A percentile compares a stretch with the other conserved stretches of the same genome.
phyloP scores from a whole-genome alignment of 108 stramenopile genomes.

The Fragilaria radians region DNA sequence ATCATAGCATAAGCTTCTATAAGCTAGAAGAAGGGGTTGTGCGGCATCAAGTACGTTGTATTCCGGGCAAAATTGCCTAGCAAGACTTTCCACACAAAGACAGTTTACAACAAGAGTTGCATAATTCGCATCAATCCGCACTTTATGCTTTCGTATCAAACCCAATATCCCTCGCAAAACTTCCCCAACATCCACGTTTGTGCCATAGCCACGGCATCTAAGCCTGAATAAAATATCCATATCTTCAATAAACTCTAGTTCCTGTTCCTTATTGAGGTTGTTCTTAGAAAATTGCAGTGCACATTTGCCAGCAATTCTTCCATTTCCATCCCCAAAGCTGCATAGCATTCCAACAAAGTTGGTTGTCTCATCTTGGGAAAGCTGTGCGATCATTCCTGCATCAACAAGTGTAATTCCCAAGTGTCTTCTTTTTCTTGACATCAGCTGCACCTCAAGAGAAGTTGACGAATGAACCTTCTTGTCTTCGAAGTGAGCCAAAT shows the following conservation, averaged over 20 bases:
- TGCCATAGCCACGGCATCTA: conserved; percentile 68
- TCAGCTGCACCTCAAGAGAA: background rate
- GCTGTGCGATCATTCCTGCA: conserved; percentile 85
- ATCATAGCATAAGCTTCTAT: conserved; percentile 18
- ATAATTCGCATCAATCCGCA: conserved; percentile 76
- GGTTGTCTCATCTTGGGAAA: conserved; percentile 48
- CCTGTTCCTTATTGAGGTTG: conserved; percentile 22
- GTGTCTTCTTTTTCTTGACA: background rate
- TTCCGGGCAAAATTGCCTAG: conserved; percentile 45
- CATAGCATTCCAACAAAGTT: conserved; percentile 73
- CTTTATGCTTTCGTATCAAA: conserved; percentile 50
- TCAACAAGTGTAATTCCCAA: conserved; percentile 57
- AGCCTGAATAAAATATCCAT: conserved; percentile 46
- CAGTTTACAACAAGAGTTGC: conserved; percentile 81
- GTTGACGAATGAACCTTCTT: background rate
- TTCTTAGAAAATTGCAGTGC: conserved; percentile 55
- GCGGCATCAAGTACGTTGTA: conserved; percentile 83
- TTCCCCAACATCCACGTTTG: conserved; percentile 64
- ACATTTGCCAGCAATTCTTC: conserved; percentile 42
- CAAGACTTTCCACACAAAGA: conserved; percentile 72
- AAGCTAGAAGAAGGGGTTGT: conserved; percentile 43
- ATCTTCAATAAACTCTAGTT: conserved; percentile 40
- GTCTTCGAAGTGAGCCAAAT: background rate
- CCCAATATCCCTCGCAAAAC: conserved; percentile 62
- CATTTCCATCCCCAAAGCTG: conserved; percentile 65